Base-by-base conservation (phyloP, 768 basidiomycete species). In the Trametes elegans region DNA sequence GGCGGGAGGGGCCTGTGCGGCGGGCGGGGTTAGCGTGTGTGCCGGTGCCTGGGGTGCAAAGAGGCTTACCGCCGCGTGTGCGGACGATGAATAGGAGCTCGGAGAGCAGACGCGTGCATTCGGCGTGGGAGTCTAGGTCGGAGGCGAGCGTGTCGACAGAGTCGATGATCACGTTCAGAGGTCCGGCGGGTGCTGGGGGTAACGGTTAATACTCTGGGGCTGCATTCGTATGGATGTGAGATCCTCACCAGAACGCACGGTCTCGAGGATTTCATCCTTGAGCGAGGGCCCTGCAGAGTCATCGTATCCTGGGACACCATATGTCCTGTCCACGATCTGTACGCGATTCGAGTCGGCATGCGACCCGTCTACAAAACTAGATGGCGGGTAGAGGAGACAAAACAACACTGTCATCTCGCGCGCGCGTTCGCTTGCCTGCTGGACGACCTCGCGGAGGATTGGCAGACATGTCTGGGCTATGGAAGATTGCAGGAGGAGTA, bases 111-210 rank as follows among this genome's bases (percentile, higher is more conserved):
- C 68, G 74, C 60, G 81, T 83, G 1, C 82, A 73, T 58, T 76
- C 73, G 5, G 86, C 68, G 21, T 75, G 53, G 11, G 87, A 84
- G 10, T 74, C 77, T 21, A 81, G 64, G 63, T 91, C 87, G 9
- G 79, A 73, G 5, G 76, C 65, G 21, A 93, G 69, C 4, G 82
- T 85, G 61, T 90, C 85, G 16, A 84, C 69, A 18, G 88, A 88
- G 67, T 93, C 92, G 31, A 93, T 75, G 47, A 88, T 67, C 21
- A 90, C 78, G 57, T 76, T 79, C 26, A 88, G 54, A n/a, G 84
- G 74, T 27, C 77, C 75, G 27, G 73, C 35, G 27, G 75, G 62
- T 41, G 69, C 79, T 79, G 65, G 46, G 42, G 5, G 7, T 14
- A 46, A 28, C 5, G 24, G 14, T 36, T n/a, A 43, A 19, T 4